Base-by-base conservation (phyloP, 1,284 basidiomycete genomes). In the Phlebopus sp. region DNA sequence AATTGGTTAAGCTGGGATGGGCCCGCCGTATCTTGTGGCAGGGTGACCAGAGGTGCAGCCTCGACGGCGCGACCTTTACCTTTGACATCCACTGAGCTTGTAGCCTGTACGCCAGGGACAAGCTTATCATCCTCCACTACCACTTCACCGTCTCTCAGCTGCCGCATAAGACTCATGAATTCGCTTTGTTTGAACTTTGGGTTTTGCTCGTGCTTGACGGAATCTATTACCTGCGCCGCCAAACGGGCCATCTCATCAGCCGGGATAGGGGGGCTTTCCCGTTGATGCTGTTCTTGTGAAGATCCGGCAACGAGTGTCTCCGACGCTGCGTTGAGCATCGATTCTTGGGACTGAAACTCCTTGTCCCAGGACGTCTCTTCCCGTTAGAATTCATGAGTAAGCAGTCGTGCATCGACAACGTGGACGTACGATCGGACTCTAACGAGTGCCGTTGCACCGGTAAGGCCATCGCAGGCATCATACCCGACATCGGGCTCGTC, bases 151-250 rank as follows among this genome's bases (percentile, higher is more conserved):
- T 95, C 91, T 19, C 92, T 78, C 37, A 98, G 69, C 58, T 90
- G 85, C 45, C 81, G 81, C 87, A 97, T 94, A 23, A 98, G 76
- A 15, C 78, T 77, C 73, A 97, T 76, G 65, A 98, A 98, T 54
- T 83, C 77, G 66, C 92, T 95, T 43, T 94, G 81, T 63, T 84
- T 79, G 64, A 98, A 93, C 67, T 97, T 97, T 37, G 86, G 81
- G 61, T 91, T 94, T 54, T 81, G 75, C 51, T 85, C 81, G 47
- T 84, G 69, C 58, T 77, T 74, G 37, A 93, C 77, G 25, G 85
- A 78, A 47, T 89, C 78, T 35, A 92, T 69, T 39, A 93, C 77
- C 27, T 79, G 66, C 13, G 78, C 86, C 2, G 90, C 90, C 2
- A 89, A 86, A 23, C 78, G 78, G 4, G 91, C 84, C 23, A 93